These are phyloP conservation scores for Phytophthora aleatoria DNA, from an alignment of 352 stramenopile genomes.

Conservation along the genomic window DNA sequence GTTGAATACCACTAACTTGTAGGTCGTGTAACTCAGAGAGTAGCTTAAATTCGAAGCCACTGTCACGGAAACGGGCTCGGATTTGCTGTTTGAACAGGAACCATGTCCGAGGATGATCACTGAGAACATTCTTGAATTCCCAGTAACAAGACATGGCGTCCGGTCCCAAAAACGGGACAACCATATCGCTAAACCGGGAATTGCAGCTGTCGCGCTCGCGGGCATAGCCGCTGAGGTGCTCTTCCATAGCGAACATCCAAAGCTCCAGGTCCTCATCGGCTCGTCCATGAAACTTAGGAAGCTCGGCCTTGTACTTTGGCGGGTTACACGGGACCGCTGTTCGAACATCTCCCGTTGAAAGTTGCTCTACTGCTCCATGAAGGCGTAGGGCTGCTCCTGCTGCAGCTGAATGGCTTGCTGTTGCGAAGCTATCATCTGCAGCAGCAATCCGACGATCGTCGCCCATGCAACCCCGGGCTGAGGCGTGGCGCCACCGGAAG, in stretches of 20 bases:
- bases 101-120: background rate
- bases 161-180: background rate
- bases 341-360: constrained; percentile 21
- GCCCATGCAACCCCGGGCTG: no score
- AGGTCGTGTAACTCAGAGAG: constrained; percentile 5
- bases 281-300: background rate
- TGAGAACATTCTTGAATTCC: background rate
- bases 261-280: background rate
- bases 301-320: background rate
- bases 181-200: background rate
- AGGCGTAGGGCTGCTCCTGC: constrained; percentile 11
- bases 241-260: background rate
- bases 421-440: background rate
- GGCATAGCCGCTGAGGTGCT: background rate
- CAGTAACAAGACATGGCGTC: background rate
- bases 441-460: no score
- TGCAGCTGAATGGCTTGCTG: constrained; percentile 11
- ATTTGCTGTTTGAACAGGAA: constrained; percentile 6
- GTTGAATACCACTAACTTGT: background rate
- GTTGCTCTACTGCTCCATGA: constrained; percentile 16
- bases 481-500: no score
- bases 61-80: background rate
- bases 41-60: constrained; percentile 4
- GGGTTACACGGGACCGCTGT: background rate
- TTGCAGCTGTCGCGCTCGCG: background rate